Percentiles rank a stretch among this genome's conserved stretches.
These are phyloP conservation scores for Chloris gayana DNA, from an alignment of 176 grass and related monocot species.

Conservation along the genomic window DNA sequence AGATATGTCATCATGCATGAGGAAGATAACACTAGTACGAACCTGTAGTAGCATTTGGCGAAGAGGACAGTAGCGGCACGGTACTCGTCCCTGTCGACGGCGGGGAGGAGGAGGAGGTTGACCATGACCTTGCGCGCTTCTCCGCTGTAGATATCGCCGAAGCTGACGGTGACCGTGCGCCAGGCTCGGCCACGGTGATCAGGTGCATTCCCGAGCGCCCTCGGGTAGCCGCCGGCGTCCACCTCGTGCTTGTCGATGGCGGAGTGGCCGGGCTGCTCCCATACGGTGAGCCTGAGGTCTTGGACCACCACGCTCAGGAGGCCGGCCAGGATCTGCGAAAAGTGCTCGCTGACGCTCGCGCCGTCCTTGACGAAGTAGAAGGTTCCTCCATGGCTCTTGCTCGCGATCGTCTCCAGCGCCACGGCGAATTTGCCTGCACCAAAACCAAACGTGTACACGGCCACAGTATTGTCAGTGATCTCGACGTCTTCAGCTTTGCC, in stretches of 20 bases:
- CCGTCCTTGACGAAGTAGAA: slow-evolving; percentile 17
- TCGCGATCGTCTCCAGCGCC: slow-evolving; percentile 26
- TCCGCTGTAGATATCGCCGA: slow-evolving; percentile 32
- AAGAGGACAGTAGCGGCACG: not conserved
- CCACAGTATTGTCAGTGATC: not conserved
- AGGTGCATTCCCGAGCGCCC: too few relatives aligned
- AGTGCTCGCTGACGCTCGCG: slow-evolving; percentile 19
- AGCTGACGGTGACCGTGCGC: slow-evolving; percentile 24
- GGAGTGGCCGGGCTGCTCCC: slow-evolving; percentile 1
- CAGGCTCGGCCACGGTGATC: too few relatives aligned
- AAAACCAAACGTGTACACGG: slow-evolving; percentile 56
- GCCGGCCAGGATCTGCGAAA: slow-evolving; percentile 44
- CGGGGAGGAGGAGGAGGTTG: slow-evolving; percentile 27
- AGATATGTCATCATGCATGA: too few relatives aligned
- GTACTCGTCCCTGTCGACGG: not conserved
- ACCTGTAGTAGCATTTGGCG: slow-evolving; percentile 13
- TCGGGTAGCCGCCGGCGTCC: slow-evolving; percentile 27
- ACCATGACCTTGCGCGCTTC: slow-evolving; percentile 34
- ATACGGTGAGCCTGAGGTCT: slow-evolving; percentile 39
- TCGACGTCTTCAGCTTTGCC: not conserved
- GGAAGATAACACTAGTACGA: not conserved
- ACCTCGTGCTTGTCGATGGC: not conserved
- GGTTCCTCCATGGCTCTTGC: slow-evolving; percentile 39
- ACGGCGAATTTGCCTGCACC: not conserved
- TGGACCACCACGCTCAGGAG: slow-evolving; percentile 39